These are phyloP conservation scores for Ensete ventricosum DNA, from an alignment of 176 grass and related monocot genomes.

Conservation along the genomic window DNA sequence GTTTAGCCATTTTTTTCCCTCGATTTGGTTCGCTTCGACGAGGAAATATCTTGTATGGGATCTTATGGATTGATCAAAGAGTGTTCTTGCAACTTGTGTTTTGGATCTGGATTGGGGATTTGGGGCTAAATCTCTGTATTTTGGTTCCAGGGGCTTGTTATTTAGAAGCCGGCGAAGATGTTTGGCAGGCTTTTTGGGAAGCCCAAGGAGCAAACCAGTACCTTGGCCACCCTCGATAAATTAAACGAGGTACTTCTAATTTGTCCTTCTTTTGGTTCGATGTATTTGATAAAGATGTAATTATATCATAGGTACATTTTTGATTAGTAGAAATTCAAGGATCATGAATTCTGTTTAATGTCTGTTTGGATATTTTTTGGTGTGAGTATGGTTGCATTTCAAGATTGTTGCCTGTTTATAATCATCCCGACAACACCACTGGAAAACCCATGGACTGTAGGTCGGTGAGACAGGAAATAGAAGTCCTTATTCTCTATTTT, in stretches of 20 bases:
- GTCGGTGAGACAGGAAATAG: neutral
- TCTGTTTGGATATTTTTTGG: neutral
- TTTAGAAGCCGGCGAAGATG: constrained; percentile 24
- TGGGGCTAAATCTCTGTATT: neutral
- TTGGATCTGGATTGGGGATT: neutral
- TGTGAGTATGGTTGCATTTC: neutral
- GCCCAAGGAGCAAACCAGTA: constrained; percentile 81
- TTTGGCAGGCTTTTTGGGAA: constrained; percentile 93
- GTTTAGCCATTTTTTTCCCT: neutral
- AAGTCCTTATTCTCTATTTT: too few relatives aligned
- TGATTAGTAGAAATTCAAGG: too few relatives aligned
- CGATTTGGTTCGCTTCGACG: neutral
- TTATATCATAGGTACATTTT: too few relatives aligned
- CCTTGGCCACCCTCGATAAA: constrained; percentile 85
- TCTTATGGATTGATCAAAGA: neutral
- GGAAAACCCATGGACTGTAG: neutral
- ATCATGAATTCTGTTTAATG: neutral
- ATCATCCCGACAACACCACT: neutral
- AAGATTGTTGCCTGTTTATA: neutral
- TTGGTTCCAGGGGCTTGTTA: neutral
- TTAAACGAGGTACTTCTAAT: constrained; percentile 62
- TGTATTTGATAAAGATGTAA: too few relatives aligned
- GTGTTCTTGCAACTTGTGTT: neutral
- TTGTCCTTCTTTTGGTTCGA: neutral
- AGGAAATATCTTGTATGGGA: neutral